Base-by-base conservation (phyloP, 1,284 basidiomycete genomes). In the Ceratobasidium sp. region DNA sequence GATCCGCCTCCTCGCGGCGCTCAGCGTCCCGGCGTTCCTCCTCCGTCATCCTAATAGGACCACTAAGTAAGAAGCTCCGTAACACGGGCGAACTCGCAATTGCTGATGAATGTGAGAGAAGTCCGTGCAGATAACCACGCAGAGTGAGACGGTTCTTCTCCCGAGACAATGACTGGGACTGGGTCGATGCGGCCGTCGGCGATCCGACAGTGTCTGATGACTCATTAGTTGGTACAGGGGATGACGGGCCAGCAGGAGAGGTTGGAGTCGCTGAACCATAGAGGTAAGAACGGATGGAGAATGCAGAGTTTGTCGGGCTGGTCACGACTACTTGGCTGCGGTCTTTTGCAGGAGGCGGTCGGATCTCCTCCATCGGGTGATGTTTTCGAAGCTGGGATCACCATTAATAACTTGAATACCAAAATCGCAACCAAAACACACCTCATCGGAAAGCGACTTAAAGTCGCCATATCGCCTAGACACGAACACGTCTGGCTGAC, bases 91-190 rank as follows among this genome's bases (percentile, higher is more conserved):
- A 96, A 67, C 95, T 94, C 0, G 94, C 92, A 23, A 98, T 89
- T 18, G 89, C 87, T n/a, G 75, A 77, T 0, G 92, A 90, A 4
- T 92, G 92, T n/a, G 90, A 85, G 58, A 99, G 87, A 26, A 99
- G 88, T 0, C 91, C 86, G 81, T 95, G 93, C 18, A 99, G 88
- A 85, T 99, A 99, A 0, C 96, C 94, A 28, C 98, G 91, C 9
- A 99, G 90, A 0, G 98, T 99, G 9, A 99, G 88, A 7, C 98
- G 90, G 83, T 99, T 99, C 89, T 97, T 97, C 85, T 99, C 98
- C 40, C 97, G 89, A 0, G 95, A 89, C 20, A 98, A 89, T 33
- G 73, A 72, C 42, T 79, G 73, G 42, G 69, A 71, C 61, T 63
- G 67, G 23, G 67, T 76, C 20, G 79, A 78, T 40, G 73, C 15